Evolutionary conservation across 2,329 filamentous ascomycete species (phyloP).

Genomic region (Oidium heveae): DNA sequence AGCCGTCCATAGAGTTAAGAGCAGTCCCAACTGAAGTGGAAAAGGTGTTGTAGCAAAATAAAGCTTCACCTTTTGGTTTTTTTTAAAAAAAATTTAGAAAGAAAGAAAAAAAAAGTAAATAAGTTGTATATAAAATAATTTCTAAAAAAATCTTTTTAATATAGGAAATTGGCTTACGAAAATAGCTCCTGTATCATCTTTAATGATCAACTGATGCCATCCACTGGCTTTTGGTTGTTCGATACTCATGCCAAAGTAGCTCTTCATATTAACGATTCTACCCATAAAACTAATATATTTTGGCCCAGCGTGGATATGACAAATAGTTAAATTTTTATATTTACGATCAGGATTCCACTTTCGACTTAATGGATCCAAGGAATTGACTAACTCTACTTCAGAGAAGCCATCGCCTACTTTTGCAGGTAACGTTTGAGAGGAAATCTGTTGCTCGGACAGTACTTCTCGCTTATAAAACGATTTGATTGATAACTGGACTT

Average conservation of each 20-base stretch:
- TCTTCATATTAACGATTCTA: slow-evolving; percentile 28
- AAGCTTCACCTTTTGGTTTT: slow-evolving; percentile 19
- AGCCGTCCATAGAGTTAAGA: slow-evolving; percentile 30
- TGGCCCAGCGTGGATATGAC: slow-evolving; percentile 23
- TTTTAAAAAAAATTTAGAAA: neutral
- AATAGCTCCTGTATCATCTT: slow-evolving; percentile 27
- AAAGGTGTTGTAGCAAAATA: slow-evolving; percentile 21
- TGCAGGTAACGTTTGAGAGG: neutral
- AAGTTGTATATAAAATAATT: neutral
- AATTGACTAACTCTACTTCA: slow-evolving; percentile 18
- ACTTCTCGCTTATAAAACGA: neutral
- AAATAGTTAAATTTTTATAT: slow-evolving; percentile 23
- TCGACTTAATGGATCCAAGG: slow-evolving; percentile 16
- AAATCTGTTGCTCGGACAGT: neutral
- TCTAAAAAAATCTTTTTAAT: neutral
- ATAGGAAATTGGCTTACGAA: slow-evolving; percentile 16
- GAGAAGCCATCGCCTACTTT: slow-evolving; percentile 27
- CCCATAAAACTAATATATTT: slow-evolving; percentile 25
- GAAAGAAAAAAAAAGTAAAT: neutral
- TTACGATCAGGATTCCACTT: slow-evolving; percentile 19
- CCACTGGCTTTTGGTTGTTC: slow-evolving; percentile 21
- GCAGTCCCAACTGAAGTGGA: slow-evolving; percentile 23
- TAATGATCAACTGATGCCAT: slow-evolving; percentile 27
- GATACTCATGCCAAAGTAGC: slow-evolving; percentile 18
- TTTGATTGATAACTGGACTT: neutral